Evolutionary conservation across 2,329 filamentous ascomycete genomes (phyloP).

Genomic region (Colletotrichum sp.): DNA sequence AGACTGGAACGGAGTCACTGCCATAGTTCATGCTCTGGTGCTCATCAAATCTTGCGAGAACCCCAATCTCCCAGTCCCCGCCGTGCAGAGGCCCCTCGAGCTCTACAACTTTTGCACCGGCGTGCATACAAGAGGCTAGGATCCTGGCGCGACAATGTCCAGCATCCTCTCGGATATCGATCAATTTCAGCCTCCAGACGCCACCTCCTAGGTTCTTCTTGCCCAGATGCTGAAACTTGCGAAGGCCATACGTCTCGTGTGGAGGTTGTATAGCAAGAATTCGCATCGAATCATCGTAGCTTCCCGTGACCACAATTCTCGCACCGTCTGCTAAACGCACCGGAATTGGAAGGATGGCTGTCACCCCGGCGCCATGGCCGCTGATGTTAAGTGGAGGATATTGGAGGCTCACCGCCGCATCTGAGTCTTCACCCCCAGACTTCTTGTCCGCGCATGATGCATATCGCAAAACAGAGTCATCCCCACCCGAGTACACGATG

Average conservation of each 20-base stretch:
- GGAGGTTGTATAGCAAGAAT: conserved; percentile 60
- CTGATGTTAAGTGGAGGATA: conserved; percentile 27
- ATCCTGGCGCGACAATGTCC: conserved; percentile 46
- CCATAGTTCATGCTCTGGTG: conserved; percentile 97
- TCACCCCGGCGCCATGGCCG: conserved; percentile 81
- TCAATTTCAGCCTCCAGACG: conserved; percentile 82
- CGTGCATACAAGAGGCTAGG: conserved; percentile 95
- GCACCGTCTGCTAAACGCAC: conserved; percentile 44
- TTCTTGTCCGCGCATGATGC: conserved; percentile 33
- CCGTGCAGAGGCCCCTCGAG: conserved; percentile 38
- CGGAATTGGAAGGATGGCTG: conserved; percentile 77
- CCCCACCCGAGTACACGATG: conserved; percentile 72
- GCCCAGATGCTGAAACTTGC: conserved; percentile 58
- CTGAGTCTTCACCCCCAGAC: conserved; percentile 2
- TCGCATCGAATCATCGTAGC: conserved; percentile 86
- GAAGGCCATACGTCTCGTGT: conserved; percentile 41
- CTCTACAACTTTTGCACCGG: conserved; percentile 72
- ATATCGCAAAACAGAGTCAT: conserved; percentile 70
- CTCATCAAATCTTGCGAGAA: conserved; percentile 78
- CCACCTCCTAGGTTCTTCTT: conserved; percentile 76
- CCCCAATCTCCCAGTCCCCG: conserved; percentile 62
- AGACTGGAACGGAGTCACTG: conserved; percentile 66
- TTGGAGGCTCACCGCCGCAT: conserved; percentile 3
- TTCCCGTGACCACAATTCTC: conserved; percentile 78
- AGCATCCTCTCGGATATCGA: conserved; percentile 38